phyloP scores from a whole-genome alignment of 768 basidiomycete genomes.

The Boletus rubroflammeus region DNA sequence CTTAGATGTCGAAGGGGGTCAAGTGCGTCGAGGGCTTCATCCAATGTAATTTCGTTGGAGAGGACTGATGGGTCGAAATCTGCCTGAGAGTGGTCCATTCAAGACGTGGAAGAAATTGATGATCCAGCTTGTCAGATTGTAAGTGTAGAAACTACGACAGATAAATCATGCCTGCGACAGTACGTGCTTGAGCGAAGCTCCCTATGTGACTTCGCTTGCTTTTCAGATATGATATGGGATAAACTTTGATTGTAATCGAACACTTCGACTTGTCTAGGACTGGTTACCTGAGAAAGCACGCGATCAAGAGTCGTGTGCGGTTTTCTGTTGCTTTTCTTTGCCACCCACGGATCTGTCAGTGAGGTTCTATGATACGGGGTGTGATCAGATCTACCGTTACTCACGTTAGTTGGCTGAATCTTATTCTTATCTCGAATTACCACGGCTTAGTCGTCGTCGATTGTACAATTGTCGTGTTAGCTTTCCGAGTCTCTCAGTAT shows the following conservation, averaged over 20 bases:
- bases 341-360: background rate
- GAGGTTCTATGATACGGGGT: background rate
- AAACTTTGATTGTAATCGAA: background rate
- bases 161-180: background rate
- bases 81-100: background rate
- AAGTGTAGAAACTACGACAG: background rate
- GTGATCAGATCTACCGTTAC: background rate
- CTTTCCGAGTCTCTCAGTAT: too few species aligned
- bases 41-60: constrained; percentile 39
- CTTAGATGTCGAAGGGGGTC: constrained; percentile 63
- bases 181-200: background rate
- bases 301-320: background rate
- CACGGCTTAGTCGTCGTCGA: background rate
- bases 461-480: background rate
- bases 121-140: background rate
- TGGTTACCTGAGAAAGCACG: background rate
- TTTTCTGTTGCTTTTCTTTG: background rate
- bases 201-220: background rate
- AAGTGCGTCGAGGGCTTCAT: constrained; percentile 52
- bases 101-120: background rate
- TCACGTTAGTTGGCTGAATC: background rate
- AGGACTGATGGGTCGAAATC: constrained; percentile 12
- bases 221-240: background rate
- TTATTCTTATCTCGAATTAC: background rate
- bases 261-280: background rate